Base-by-base conservation (phyloP, 176 grass and related monocot species). In the Oryza meyeriana region DNA sequence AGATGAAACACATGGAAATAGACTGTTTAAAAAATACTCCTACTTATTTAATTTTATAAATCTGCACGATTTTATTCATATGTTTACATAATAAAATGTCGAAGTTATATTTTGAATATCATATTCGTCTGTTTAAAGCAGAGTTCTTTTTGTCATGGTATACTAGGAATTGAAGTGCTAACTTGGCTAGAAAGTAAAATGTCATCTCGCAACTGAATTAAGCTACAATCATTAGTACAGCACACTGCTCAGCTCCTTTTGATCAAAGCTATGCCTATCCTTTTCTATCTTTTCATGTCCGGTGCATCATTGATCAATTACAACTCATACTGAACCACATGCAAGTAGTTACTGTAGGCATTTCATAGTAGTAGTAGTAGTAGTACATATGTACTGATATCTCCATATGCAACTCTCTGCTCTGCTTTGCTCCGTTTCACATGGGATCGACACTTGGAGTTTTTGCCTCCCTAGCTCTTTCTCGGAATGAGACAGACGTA, bases 401-500 rank as follows among this genome's bases (percentile, higher is more conserved):
- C 58, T 47, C 77, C 22, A 35, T 76, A 63, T 36, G 61, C 42
- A 10, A 44, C 2, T 4, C 2, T 12, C 17, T 65, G 10, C 3
- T 74, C 44, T 41, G 24, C 72, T 87, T 5, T 71, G 20, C n/a
- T 50, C 42, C 36, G 33, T 67, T 61, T 77, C 71, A 70, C 71
- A 71, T 50, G 72, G 6, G 18, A 52, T 39, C n/a, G 62, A 75
- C 77, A 82, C 72, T 77, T 63, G 85, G 35, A 81, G 44, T 61
- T 27, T 44, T 50, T 61, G 14, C 41, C 50, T 22, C 8, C 63
- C 61, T 25, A 26, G 22, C 64, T 76, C 85, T 76, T 87, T 75
- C 63, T 87, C 69, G 50, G 85, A 76, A 81, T 29, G 38, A 81
- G 71, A 70, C 85, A 61, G 33, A 61, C 70, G 2, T 42, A 68